Evolutionary conservation across 257 asterid genomes (phyloP).

Genomic region (Linderniella brevidens): DNA sequence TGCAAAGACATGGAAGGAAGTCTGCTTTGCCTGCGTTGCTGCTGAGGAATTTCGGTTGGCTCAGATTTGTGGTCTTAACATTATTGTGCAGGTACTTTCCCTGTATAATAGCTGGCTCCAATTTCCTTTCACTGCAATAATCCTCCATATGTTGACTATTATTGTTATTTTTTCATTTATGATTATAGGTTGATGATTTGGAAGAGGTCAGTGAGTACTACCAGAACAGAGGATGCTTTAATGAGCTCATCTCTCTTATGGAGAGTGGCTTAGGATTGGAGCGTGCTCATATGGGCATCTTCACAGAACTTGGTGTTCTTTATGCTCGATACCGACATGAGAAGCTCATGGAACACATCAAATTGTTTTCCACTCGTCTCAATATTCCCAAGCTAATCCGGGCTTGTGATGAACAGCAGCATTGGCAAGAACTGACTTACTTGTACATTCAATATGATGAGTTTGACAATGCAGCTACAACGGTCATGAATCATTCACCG

Average conservation of each 20-base stretch:
- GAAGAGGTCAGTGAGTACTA: conserved; percentile 97
- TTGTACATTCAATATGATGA: conserved; percentile 89
- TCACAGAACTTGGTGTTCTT: conserved; percentile 91
- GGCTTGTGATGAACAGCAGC: conserved; percentile 99
- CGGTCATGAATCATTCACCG: conserved; percentile 99
- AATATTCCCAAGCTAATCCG: conserved; percentile 96
- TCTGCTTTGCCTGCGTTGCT: conserved; percentile 98
- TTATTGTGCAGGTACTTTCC: conserved; percentile 77
- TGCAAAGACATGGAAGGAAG: conserved; percentile 96
- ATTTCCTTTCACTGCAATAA: not conserved
- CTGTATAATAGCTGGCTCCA: not conserved
- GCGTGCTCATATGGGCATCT: conserved; percentile 99
- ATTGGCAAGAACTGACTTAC: conserved; percentile 92
- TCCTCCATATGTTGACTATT: not conserved
- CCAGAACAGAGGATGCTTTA: conserved; percentile 96
- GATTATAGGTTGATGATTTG: conserved; percentile 85
- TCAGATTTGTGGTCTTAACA: conserved; percentile 97
- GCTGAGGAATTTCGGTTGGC: conserved; percentile 99
- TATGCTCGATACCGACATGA: conserved; percentile 98
- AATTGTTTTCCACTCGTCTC: conserved; percentile 85
- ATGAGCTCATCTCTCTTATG: conserved; percentile 93
- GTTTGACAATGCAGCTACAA: conserved; percentile 98
- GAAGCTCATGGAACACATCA: conserved; percentile 98
- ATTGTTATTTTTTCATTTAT: too few species aligned
- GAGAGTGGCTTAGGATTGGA: conserved; percentile 99